A percentile compares a stretch with the other conserved stretches of the same genome.
phyloP scores from a whole-genome alignment of 2,329 filamentous ascomycete species.

The Neopestalotiopsis clavispora region DNA sequence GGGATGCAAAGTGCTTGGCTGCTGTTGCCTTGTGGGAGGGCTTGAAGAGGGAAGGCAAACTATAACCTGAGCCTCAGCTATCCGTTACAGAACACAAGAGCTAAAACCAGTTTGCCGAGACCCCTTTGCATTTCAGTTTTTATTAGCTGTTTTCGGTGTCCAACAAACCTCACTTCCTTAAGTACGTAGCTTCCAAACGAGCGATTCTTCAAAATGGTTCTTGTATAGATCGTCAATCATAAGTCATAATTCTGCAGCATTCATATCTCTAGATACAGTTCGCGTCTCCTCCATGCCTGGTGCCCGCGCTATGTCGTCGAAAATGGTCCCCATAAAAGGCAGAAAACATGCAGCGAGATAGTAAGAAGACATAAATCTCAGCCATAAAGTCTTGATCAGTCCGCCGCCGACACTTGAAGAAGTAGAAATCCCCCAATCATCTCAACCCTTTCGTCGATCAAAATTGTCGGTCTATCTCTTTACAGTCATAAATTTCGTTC shows the following conservation, averaged over 20 bases:
- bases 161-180: too few species aligned
- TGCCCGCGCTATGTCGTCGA: conserved; percentile 13
- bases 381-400: neutral
- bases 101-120: too few species aligned
- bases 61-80: neutral
- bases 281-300: neutral
- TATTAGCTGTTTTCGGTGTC: too few species aligned
- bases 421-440: neutral
- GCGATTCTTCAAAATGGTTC: neutral
- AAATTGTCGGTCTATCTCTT: neutral
- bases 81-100: too few species aligned
- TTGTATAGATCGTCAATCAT: conserved; percentile 13
- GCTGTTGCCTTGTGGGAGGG: conserved; percentile 65
- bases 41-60: conserved; percentile 48
- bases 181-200: too few species aligned
- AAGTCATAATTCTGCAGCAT: conserved; percentile 8
- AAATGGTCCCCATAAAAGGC: neutral
- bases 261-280: conserved; percentile 13
- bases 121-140: too few species aligned
- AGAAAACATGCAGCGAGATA: neutral
- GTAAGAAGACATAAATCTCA: neutral
- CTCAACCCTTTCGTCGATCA: neutral
- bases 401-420: neutral
- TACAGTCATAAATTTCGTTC: neutral
- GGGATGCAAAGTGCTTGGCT: conserved; percentile 64